Evolutionary conservation across 192 early-diverging fungal species (phyloP).

Genomic region (Haplosporangium gracile): DNA sequence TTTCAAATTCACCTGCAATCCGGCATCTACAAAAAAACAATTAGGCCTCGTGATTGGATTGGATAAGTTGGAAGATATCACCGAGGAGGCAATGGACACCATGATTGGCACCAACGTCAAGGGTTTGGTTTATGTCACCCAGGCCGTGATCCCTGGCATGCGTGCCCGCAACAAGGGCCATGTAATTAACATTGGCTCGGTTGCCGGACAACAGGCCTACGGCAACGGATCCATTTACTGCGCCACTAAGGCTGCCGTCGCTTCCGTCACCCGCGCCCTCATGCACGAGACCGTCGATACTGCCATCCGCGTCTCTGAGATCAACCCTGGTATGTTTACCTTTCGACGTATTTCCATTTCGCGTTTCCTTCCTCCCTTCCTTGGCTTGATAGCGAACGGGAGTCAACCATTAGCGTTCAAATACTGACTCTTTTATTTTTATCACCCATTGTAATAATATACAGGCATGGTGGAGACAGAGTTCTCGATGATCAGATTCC

Average conservation of each 20-base stretch:
- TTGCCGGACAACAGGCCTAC: conserved; percentile 82
- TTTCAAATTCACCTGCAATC: background rate
- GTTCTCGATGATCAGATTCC: conserved; percentile 88
- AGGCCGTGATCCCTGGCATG: conserved; percentile 87
- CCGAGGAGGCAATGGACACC: conserved; percentile 72
- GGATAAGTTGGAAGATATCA: conserved; percentile 72
- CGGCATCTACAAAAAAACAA: background rate
- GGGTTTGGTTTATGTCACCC: conserved; percentile 83
- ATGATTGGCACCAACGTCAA: conserved; percentile 94
- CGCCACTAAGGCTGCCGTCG: conserved; percentile 86
- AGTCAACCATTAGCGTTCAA: background rate
- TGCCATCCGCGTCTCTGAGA: conserved; percentile 84
- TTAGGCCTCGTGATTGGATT: conserved; percentile 79
- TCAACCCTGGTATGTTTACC: conserved; percentile 67
- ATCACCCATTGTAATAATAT: background rate
- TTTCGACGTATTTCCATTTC: too few species aligned
- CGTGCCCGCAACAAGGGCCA: conserved; percentile 75
- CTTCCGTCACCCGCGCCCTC: conserved; percentile 83
- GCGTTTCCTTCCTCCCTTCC: background rate
- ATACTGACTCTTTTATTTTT: background rate
- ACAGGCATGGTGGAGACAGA: conserved; percentile 87
- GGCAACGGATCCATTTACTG: conserved; percentile 85
- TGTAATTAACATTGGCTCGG: conserved; percentile 90
- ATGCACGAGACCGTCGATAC: conserved; percentile 81
- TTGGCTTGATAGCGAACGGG: background rate